phyloP scores from a whole-genome alignment of 139 green algal genomes.

The Mychonastes homosphaera region DNA sequence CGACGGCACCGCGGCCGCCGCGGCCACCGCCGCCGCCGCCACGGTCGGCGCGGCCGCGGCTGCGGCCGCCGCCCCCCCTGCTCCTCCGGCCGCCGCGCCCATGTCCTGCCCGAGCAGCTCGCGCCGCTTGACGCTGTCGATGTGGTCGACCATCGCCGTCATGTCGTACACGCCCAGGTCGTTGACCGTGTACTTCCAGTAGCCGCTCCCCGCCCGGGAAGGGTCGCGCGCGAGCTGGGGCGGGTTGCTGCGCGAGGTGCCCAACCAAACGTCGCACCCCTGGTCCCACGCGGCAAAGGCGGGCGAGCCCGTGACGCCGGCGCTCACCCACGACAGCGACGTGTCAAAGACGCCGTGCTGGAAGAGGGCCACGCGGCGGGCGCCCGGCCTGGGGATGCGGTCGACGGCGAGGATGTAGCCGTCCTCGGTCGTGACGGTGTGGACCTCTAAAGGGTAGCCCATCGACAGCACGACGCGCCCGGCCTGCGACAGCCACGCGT shows the following conservation, averaged over 20 bases:
- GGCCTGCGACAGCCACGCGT: too few species aligned
- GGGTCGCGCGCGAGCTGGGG: slow-evolving; percentile 56
- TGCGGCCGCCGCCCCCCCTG: too few species aligned
- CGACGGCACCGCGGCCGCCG: too few species aligned
- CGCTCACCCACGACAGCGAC: slow-evolving; percentile 74
- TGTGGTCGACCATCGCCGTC: slow-evolving; percentile 55
- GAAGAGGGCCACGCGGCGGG: slow-evolving; percentile 64
- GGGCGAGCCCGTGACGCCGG: slow-evolving; percentile 60
- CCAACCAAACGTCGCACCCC: slow-evolving; percentile 91
- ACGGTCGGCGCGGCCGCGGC: too few species aligned
- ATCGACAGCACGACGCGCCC: background rate
- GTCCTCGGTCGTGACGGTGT: slow-evolving; percentile 31
- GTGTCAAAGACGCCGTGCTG: slow-evolving; percentile 83
- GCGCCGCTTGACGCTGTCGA: slow-evolving; percentile 71
- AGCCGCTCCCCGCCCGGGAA: slow-evolving; percentile 30
- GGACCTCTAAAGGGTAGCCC: slow-evolving; percentile 24
- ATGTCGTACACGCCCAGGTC: slow-evolving; percentile 69
- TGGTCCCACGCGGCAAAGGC: slow-evolving; percentile 79
- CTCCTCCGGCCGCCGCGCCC: too few species aligned
- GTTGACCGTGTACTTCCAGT: slow-evolving; percentile 84
- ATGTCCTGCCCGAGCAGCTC: too few species aligned
- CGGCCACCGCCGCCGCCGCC: too few species aligned
- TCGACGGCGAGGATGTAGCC: slow-evolving; percentile 72
- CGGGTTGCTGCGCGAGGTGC: slow-evolving; percentile 72
- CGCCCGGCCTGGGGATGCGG: slow-evolving; percentile 60